A percentile compares a stretch with the other conserved stretches of the same genome.
These are phyloP conservation scores for Cladosporium velox DNA, from an alignment of 2,329 filamentous ascomycete genomes.

Conservation along the genomic window DNA sequence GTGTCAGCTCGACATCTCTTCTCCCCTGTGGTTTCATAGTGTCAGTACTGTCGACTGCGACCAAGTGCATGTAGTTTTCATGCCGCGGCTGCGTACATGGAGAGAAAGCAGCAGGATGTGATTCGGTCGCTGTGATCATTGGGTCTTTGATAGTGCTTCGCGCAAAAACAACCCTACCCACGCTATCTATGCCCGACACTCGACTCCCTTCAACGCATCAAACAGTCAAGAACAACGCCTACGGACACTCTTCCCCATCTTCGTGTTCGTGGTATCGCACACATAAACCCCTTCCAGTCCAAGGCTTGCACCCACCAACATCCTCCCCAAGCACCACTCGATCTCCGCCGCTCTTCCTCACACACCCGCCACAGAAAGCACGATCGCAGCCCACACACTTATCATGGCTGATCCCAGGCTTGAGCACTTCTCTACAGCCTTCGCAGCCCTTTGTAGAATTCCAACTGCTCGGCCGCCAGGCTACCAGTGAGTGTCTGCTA, in stretches of 20 bases:
- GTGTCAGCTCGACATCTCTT: no score
- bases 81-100: not conserved
- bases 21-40: no score
- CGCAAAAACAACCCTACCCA: not conserved
- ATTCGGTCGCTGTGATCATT: not conserved
- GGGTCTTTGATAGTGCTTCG: not conserved
- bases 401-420: slow-evolving; percentile 41
- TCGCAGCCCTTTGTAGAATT: slow-evolving; percentile 40
- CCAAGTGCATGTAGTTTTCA: not conserved
- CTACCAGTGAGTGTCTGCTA: slow-evolving; percentile 43
- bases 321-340: slow-evolving; percentile 34
- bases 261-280: slow-evolving; percentile 41
- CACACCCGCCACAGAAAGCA: slow-evolving; percentile 46
- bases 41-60: not conserved
- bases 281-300: slow-evolving; percentile 39
- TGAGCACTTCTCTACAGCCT: slow-evolving; percentile 42
- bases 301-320: slow-evolving; percentile 43
- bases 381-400: slow-evolving; percentile 46
- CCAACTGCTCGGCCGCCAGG: slow-evolving; percentile 43
- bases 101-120: not conserved
- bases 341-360: slow-evolving; percentile 36
- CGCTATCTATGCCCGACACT: not conserved
- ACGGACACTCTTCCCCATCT: slow-evolving; percentile 29
- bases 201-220: not conserved
- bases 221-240: not conserved